Conservation (phyloP, 306 rosid species). For the Rosa chinensis region DNA sequence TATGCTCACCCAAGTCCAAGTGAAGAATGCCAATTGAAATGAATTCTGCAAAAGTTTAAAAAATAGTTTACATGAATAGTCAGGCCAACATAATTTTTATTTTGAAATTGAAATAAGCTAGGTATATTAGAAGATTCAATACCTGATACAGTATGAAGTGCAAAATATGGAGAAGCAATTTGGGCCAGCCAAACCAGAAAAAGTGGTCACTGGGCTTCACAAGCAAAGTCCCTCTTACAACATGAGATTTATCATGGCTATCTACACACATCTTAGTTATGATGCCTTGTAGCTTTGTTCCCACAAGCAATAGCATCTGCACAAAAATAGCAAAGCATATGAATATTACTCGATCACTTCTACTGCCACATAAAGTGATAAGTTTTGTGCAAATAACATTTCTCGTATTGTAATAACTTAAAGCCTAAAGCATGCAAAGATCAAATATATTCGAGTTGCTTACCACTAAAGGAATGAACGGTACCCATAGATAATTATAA, state of each 20-base stretch:
- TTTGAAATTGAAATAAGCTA: neutral
- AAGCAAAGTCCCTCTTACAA: slow-evolving; percentile 56
- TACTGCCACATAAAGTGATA: neutral
- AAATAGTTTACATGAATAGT: neutral
- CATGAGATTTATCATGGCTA: slow-evolving; percentile 46
- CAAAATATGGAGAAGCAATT: slow-evolving; percentile 50
- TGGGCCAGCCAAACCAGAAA: slow-evolving; percentile 60
- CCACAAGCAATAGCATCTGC: slow-evolving; percentile 55
- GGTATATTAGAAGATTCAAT: neutral
- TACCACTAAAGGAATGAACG: slow-evolving; percentile 57
- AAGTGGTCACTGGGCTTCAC: slow-evolving; percentile 53
- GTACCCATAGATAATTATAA: slow-evolving; percentile 49
- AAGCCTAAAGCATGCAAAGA: neutral
- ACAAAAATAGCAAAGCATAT: neutral
- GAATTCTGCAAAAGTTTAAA: slow-evolving; percentile 45
- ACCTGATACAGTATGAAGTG: slow-evolving; percentile 59
- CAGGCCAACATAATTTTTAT: neutral
- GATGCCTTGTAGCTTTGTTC: slow-evolving; percentile 62
- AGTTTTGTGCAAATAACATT: neutral
- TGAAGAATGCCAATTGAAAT: slow-evolving; percentile 59
- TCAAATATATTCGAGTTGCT: slow-evolving; percentile 19
- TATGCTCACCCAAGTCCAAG: slow-evolving; percentile 62
- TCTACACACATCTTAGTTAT: slow-evolving; percentile 57
- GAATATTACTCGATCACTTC: neutral
- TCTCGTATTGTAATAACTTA: neutral